Evolutionary conservation across 768 basidiomycete species (phyloP), one percentile per base, ranked within the genome.

Genomic region (Russula sp.): DNA sequence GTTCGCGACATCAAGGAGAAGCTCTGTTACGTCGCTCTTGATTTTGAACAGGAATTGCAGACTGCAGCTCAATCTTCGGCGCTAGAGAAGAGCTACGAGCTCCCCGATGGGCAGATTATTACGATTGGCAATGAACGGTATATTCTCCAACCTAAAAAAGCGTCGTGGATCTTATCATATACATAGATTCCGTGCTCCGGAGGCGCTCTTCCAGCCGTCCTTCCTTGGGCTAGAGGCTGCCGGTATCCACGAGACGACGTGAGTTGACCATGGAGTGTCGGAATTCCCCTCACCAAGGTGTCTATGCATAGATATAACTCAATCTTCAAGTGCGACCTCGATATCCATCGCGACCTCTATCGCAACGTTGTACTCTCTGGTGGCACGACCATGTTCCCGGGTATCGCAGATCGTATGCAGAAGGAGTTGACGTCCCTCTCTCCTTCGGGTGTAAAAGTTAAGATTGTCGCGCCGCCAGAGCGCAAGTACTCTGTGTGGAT

Each of bases 401-500:
- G 92, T 80, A 94, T 96, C 70, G 85, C 92, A 68, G 93, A 95
- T 77, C 88, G 94, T 71, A 91, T 96, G 90, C 89, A 92, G 76
- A 93, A 93, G 82, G 93, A 95, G 78, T 79, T 96, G 74, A 89
- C 88, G 27, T 80, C 87, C 35, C 80, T 94, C 68, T 83, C 89
- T 61, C 92, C 93, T 34, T 82, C 89, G 62, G 90, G 87, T 77
- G 88, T 95, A 87, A 95, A 93, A 82, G 88, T 94, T 78, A 93
- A 92, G 84, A 92, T 94, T 63, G 89, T 92, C 62, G 89, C 92
- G 64, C 93, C 93, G 52, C 91, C 94, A 57, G 93, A 95, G 80
- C 81, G 93, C 69, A 95, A 92, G 75, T 93, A 94, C 83, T 92
- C 90, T 57, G 94, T 95, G 76, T 96, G 94, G 91, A 93, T 94